phyloP scores from a whole-genome alignment of 345 rosid species.

The Camelina laxa region DNA sequence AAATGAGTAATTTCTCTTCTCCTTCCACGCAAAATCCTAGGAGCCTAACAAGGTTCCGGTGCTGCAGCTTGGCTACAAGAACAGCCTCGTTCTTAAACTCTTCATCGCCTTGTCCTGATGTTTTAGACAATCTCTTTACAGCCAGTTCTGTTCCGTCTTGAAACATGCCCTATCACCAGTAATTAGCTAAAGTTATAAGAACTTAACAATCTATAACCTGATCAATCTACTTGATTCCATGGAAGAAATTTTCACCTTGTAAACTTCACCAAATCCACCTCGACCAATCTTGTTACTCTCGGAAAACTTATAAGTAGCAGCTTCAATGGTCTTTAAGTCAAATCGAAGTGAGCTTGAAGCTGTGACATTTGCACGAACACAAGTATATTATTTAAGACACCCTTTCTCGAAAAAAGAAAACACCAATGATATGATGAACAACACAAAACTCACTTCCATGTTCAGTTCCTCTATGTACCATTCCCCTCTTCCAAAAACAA shows the following conservation, averaged over 20 bases:
- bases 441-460: not conserved
- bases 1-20: conserved; percentile 17
- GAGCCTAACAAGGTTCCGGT: conserved; percentile 24
- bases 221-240: not conserved
- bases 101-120: conserved; percentile 11
- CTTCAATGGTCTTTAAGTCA: conserved; percentile 17
- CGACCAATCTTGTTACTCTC: conserved; percentile 4
- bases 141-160: conserved; percentile 24
- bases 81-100: conserved; percentile 30
- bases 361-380: not conserved
- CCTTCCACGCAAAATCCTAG: conserved; percentile 9
- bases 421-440: not conserved
- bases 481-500: not conserved
- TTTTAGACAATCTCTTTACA: conserved; percentile 20
- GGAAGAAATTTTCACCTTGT: not conserved
- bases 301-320: conserved; percentile 5
- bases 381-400: not conserved
- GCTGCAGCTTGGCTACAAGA: conserved; percentile 27
- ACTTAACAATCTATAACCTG: not conserved
- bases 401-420: not conserved
- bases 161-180: not conserved
- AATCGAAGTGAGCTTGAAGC: not conserved
- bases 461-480: not conserved
- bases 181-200: not conserved
- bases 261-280: conserved; percentile 10